A percentile compares a stretch with the other conserved stretches of the same genome.
These are phyloP conservation scores for Tricholoma bakamatsutake DNA, from an alignment of 768 basidiomycete species.

Conservation along the genomic window DNA sequence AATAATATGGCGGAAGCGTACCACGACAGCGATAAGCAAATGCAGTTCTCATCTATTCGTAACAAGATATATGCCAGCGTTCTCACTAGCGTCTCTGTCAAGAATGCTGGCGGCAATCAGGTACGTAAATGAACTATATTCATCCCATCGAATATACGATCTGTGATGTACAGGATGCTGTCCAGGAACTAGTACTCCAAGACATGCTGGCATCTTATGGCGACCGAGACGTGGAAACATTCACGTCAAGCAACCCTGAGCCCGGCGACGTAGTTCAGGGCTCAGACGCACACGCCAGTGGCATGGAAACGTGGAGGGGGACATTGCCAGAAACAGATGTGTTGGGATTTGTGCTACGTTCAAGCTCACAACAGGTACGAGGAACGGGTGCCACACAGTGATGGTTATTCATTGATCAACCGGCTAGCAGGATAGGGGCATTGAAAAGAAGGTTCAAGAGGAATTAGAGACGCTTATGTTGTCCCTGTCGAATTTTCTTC, in stretches of 20 bases:
- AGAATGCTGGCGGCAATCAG: not conserved
- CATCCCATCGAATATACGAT: not conserved
- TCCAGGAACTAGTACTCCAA: conserved; percentile 5
- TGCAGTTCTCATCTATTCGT: not conserved
- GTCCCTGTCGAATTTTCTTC: conserved; percentile 17
- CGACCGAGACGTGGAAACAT: not conserved
- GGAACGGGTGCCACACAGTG: not conserved
- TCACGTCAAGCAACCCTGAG: not conserved
- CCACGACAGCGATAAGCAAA: not conserved
- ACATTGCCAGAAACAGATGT: conserved; percentile 7
- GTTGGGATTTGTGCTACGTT: conserved; percentile 9
- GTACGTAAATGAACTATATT: not conserved
- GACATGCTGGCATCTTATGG: not conserved
- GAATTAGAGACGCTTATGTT: conserved; percentile 15
- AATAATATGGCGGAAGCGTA: not conserved
- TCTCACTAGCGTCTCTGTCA: not conserved
- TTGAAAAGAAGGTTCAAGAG: conserved; percentile 6
- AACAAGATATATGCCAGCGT: not conserved
- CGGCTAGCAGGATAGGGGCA: conserved; percentile 4
- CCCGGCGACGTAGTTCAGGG: too few relatives aligned
- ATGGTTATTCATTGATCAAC: conserved; percentile 2
- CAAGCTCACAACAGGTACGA: not conserved
- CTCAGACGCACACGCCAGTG: not conserved
- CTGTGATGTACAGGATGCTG: not conserved
- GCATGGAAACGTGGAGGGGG: not conserved